Evolutionary conservation across 371 early-diverging fungal species (phyloP).

Genomic region (Actinomortierella ambigua): DNA sequence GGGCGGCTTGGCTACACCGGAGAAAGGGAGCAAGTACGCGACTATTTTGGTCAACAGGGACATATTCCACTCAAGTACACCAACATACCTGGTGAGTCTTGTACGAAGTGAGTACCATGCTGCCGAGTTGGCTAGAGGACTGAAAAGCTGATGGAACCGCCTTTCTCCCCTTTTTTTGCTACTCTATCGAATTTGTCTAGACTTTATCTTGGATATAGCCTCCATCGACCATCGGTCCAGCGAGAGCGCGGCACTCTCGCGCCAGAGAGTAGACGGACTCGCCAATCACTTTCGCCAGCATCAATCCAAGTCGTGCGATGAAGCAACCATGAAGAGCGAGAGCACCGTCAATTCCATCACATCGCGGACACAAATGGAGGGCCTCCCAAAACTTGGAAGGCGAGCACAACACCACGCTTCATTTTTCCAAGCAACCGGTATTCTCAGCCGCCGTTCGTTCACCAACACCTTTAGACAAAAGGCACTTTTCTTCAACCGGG

Average conservation of each 20-base stretch:
- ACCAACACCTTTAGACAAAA: conserved; percentile 42
- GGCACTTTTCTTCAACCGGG: conserved; percentile 34
- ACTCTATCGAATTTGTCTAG: conserved; percentile 1
- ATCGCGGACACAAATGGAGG: no score
- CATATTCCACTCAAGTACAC: conserved; percentile 4
- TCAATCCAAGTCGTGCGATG: no score
- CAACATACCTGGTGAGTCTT: conserved; percentile 29
- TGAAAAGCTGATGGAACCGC: no score
- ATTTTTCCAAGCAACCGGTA: conserved; percentile 22
- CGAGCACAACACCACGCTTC: conserved; percentile 13
- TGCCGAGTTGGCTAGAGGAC: not conserved
- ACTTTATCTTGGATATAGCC: conserved; percentile 23
- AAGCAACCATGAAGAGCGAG: no score
- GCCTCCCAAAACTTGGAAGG: no score
- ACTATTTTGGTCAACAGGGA: conserved; percentile 16
- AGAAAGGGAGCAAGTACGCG: conserved; percentile 3
- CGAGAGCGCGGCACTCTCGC: conserved; percentile 1
- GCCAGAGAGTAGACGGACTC: not conserved
- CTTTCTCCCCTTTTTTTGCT: no score
- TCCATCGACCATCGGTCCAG: conserved; percentile 19
- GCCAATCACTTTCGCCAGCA: not conserved
- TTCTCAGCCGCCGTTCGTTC: conserved; percentile 28
- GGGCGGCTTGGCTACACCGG: conserved; percentile 41
- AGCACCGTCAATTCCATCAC: no score
- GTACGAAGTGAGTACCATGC: no score